Evolutionary conservation across 2,329 filamentous ascomycete genomes (phyloP).

Genomic region (Talaromyces pinophilus): DNA sequence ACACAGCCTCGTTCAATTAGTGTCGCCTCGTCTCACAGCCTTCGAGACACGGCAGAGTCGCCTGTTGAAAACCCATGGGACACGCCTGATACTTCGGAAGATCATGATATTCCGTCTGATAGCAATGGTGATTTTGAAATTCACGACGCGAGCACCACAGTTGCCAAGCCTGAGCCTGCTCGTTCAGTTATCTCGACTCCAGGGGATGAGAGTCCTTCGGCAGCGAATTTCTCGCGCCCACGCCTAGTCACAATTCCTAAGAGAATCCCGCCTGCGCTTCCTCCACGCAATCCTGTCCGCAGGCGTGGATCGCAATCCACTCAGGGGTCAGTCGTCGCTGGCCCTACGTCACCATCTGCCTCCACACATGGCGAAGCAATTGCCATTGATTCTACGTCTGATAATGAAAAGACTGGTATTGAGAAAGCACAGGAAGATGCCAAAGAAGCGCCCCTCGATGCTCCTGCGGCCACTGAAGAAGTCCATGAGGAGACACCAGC

Average conservation of each 20-base stretch:
- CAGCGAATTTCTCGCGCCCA: conserved; percentile 71
- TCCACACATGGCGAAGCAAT: conserved; percentile 29
- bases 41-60: conserved; percentile 28
- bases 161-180: conserved; percentile 50
- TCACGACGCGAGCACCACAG: conserved; percentile 55
- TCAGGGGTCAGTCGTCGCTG: conserved; percentile 30
- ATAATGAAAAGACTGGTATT: conserved; percentile 1
- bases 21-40: conserved; percentile 36
- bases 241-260: conserved; percentile 84
- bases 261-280: conserved; percentile 72
- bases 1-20: conserved; percentile 39
- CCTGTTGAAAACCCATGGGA: conserved; percentile 30
- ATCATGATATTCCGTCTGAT: conserved; percentile 31
- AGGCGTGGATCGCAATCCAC: conserved; percentile 29
- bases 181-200: conserved; percentile 27
- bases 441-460: neutral
- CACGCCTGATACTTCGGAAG: conserved; percentile 27
- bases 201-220: conserved; percentile 56
- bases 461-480: conserved; percentile 9
- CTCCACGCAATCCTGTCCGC: conserved; percentile 66
- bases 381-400: conserved; percentile 23
- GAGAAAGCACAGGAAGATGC: conserved; percentile 27
- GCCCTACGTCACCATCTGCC: conserved; percentile 28
- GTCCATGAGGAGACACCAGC: conserved; percentile 23
- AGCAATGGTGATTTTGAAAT: conserved; percentile 31